Conservation (phyloP, 1,139 yeast species). For the Geotrichum phurueaensis region DNA sequence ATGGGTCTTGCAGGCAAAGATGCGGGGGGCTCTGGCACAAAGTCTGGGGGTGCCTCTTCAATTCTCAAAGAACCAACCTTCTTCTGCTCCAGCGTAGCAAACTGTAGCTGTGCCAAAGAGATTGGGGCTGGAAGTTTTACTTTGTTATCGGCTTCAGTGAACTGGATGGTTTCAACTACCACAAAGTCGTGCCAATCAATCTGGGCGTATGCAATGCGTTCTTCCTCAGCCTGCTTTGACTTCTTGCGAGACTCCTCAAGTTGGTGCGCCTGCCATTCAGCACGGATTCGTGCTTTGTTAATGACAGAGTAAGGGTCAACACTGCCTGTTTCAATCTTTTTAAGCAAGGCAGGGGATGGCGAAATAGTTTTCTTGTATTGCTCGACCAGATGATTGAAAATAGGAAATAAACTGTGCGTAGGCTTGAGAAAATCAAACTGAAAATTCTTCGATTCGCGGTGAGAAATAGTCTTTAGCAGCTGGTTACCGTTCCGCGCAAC, state of each 20-base stretch:
- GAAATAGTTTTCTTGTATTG: constrained; percentile 50
- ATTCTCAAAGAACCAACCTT: constrained; percentile 28
- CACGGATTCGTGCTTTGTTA: constrained; percentile 49
- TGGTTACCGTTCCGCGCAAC: constrained; percentile 51
- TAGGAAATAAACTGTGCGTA: constrained; percentile 53
- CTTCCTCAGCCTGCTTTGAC: constrained; percentile 36
- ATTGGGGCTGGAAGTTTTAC: constrained; percentile 59
- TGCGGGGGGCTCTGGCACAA: constrained; percentile 20
- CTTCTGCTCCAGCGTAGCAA: constrained; percentile 53
- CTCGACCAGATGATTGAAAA: constrained; percentile 47
- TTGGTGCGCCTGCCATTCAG: constrained; percentile 47
- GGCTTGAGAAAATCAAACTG: constrained; percentile 66
- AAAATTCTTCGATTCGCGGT: constrained; percentile 40
- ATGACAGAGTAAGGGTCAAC: constrained; percentile 39
- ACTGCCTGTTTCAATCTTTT: constrained; percentile 24
- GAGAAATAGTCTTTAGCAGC: constrained; percentile 40
- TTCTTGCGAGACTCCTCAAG: constrained; percentile 34
- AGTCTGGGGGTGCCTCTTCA: constrained; percentile 41
- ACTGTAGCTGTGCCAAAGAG: constrained; percentile 53
- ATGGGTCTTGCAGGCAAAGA: constrained; percentile 1
- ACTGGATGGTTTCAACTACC: constrained; percentile 62
- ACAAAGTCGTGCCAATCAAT: constrained; percentile 86
- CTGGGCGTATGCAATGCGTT: constrained; percentile 56
- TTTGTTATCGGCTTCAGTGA: constrained; percentile 60
- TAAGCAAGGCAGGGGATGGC: constrained; percentile 23